These are phyloP conservation scores for Lachnellula occidentalis DNA, from an alignment of 2,329 filamentous ascomycete species.

Conservation along the genomic window DNA sequence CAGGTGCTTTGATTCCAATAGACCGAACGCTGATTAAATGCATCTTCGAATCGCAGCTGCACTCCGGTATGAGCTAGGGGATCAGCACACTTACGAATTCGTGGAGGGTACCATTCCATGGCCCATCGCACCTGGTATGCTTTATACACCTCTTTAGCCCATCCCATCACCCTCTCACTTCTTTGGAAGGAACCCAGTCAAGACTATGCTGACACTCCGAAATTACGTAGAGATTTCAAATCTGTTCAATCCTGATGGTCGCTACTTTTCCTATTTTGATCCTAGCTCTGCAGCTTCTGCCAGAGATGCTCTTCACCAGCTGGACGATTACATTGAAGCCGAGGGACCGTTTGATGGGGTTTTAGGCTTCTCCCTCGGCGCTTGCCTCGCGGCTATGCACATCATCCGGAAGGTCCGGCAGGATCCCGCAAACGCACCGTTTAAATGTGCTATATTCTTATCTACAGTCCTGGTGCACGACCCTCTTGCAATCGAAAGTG, in stretches of 20 bases:
- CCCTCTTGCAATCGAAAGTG: not conserved
- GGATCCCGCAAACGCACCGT: not conserved
- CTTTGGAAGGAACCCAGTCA: not conserved
- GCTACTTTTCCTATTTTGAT: slow-evolving; percentile 8
- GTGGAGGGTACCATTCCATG: slow-evolving; percentile 9
- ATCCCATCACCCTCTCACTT: too few species aligned
- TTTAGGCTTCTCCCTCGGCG: slow-evolving; percentile 13
- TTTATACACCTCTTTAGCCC: too few species aligned
- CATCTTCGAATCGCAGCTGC: slow-evolving; percentile 5
- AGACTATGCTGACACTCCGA: not conserved
- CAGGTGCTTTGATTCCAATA: not conserved
- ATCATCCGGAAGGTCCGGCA: not conserved
- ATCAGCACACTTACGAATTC: slow-evolving; percentile 13
- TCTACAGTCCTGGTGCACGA: not conserved
- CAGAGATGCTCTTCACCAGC: not conserved
- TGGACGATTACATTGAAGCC: slow-evolving; percentile 2
- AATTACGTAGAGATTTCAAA: not conserved
- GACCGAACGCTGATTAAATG: not conserved
- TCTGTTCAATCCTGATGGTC: not conserved
- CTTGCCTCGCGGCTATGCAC: slow-evolving; percentile 36
- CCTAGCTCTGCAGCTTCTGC: not conserved
- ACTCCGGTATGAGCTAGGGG: slow-evolving; percentile 9
- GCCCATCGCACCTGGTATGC: slow-evolving; percentile 2
- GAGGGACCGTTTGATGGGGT: slow-evolving; percentile 16
- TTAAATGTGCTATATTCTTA: slow-evolving; percentile 13